phyloP scores from a whole-genome alignment of 768 basidiomycete genomes.

The Boletus vermiculosoides region DNA sequence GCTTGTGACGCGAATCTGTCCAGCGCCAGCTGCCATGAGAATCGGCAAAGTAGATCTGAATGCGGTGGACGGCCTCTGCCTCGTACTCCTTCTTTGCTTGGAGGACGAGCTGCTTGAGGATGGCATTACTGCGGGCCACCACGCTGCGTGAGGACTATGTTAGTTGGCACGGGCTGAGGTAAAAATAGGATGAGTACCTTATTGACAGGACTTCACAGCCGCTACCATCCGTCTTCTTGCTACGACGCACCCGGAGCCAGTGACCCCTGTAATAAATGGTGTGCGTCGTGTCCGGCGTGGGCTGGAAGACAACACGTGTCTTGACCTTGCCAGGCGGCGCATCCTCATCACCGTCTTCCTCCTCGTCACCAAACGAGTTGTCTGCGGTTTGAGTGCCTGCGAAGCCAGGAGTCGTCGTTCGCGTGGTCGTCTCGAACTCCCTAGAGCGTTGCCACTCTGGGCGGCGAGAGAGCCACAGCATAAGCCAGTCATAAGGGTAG shows the following conservation, averaged over 20 bases:
- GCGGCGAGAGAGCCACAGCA: constrained; percentile 85
- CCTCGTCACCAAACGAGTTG: constrained; percentile 55
- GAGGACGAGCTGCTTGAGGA: constrained; percentile 85
- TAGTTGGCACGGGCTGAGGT: constrained; percentile 7
- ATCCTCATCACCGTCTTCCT: constrained; percentile 47
- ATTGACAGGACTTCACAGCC: constrained; percentile 75
- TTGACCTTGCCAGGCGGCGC: constrained; percentile 58
- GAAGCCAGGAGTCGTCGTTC: constrained; percentile 61
- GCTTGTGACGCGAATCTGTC: constrained; percentile 84
- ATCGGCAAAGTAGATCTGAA: constrained; percentile 89
- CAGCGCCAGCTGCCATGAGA: constrained; percentile 86
- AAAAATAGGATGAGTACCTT: constrained; percentile 44
- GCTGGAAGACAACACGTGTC: constrained; percentile 85
- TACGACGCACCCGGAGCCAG: constrained; percentile 75
- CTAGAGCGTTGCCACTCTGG: constrained; percentile 88
- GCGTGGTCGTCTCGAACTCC: constrained; percentile 86
- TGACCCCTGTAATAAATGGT: constrained; percentile 85
- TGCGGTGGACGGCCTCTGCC: constrained; percentile 80
- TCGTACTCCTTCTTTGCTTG: constrained; percentile 90
- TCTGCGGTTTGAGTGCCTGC: constrained; percentile 45
- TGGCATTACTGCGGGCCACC: constrained; percentile 77
- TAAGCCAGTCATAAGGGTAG: constrained; percentile 88
- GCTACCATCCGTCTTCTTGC: constrained; percentile 65
- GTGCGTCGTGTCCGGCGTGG: constrained; percentile 83
- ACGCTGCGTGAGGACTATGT: constrained; percentile 48